These are phyloP conservation scores for Colletotrichum lentis DNA, from an alignment of 2,329 filamentous ascomycete genomes.

Conservation along the genomic window DNA sequence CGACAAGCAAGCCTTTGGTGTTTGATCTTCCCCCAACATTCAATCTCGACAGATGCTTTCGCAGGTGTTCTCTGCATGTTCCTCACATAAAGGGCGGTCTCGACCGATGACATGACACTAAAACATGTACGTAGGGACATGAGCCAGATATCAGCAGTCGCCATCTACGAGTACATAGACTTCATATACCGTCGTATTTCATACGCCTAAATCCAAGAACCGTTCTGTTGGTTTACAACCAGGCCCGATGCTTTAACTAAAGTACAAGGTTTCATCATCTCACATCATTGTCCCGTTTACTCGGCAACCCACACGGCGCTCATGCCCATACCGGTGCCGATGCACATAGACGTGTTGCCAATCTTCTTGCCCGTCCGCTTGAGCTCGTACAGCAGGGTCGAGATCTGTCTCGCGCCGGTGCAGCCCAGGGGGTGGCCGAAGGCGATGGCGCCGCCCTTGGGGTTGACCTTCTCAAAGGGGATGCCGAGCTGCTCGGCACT, in stretches of 20 bases:
- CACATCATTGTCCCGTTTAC: slow-evolving; percentile 54
- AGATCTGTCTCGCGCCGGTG: slow-evolving; percentile 92
- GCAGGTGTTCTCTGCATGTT: no score
- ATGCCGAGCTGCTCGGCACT: slow-evolving; percentile 88
- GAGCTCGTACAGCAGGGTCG: slow-evolving; percentile 89
- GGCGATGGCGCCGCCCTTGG: slow-evolving; percentile 95
- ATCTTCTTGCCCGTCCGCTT: slow-evolving; percentile 84
- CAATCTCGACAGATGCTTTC: no score
- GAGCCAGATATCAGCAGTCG: background rate
- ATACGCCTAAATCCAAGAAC: slow-evolving; percentile 28
- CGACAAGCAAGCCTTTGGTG: no score
- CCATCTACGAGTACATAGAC: background rate
- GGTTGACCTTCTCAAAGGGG: slow-evolving; percentile 88
- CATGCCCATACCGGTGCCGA: slow-evolving; percentile 98
- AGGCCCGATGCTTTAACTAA: slow-evolving; percentile 29
- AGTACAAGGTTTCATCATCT: slow-evolving; percentile 21
- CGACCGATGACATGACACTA: background rate
- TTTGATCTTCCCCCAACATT: no score
- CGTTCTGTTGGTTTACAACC: slow-evolving; percentile 31
- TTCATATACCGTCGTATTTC: slow-evolving; percentile 21
- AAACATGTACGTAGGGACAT: background rate
- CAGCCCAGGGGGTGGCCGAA: slow-evolving; percentile 95
- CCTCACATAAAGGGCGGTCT: no score
- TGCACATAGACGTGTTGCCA: slow-evolving; percentile 94
- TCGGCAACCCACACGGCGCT: slow-evolving; percentile 95